phyloP scores from a whole-genome alignment of 2,329 filamentous ascomycete genomes.

The Massarina eburnea region DNA sequence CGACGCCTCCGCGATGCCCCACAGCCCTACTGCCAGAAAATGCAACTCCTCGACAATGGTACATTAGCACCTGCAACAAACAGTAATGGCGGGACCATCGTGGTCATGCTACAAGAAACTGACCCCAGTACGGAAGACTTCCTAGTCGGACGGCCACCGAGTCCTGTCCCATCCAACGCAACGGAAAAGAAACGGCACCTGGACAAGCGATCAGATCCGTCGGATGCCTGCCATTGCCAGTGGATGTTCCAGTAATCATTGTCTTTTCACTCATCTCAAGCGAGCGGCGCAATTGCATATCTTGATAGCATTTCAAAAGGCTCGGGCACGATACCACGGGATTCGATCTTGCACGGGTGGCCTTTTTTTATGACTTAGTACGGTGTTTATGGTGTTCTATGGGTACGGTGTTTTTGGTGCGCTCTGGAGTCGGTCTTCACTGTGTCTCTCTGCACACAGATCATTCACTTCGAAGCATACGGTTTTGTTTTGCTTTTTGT shows the following conservation, averaged over 20 bases:
- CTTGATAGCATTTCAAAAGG: background rate
- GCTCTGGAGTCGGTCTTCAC: background rate
- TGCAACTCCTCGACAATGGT: constrained; percentile 60
- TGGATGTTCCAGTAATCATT: constrained; percentile 41
- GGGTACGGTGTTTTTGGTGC: background rate
- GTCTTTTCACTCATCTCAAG: background rate
- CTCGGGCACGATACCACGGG: background rate
- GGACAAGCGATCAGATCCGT: constrained; percentile 30
- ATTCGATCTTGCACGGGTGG: background rate
- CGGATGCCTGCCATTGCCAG: constrained; percentile 40
- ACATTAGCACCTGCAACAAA: constrained; percentile 42
- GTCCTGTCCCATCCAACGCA: constrained; percentile 7
- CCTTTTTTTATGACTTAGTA: background rate
- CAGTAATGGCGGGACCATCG: constrained; percentile 38
- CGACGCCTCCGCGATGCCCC: constrained; percentile 54
- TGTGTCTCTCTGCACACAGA: too few species aligned
- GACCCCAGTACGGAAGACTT: constrained; percentile 41
- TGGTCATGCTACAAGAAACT: constrained; percentile 44
- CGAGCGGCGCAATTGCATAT: background rate
- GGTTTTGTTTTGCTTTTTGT: too few species aligned
- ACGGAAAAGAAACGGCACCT: constrained; percentile 17
- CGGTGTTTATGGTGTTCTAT: background rate
- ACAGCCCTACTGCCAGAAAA: constrained; percentile 65
- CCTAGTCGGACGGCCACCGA: constrained; percentile 11
- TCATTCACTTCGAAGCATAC: too few species aligned